These are phyloP conservation scores for Crithidia acanthocephali DNA, from an alignment of 208 protist species.

Conservation along the genomic window DNA sequence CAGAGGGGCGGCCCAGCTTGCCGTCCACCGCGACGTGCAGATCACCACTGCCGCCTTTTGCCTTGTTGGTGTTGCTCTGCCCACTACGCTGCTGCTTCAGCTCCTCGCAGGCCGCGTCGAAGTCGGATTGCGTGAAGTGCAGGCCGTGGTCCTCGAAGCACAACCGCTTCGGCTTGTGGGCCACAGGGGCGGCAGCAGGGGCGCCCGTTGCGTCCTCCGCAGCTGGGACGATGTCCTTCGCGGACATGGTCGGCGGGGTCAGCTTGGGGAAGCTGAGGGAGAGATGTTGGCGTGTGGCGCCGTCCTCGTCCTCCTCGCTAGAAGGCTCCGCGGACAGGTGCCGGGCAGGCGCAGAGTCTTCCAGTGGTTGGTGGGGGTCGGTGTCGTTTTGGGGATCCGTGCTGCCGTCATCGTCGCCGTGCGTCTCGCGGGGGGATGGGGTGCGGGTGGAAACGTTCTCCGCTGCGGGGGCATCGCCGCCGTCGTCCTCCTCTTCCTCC, in stretches of 20 bases:
- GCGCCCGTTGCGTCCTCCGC: background rate
- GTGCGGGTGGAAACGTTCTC: constrained; percentile 11
- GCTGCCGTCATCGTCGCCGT: background rate
- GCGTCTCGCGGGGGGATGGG: constrained; percentile 1
- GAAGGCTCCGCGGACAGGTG: background rate
- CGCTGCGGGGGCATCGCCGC: background rate
- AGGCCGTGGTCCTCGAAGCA: constrained; percentile 23
- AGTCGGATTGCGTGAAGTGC: constrained; percentile 21
- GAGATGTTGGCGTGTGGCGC: background rate
- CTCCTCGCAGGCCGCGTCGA: constrained; percentile 13
- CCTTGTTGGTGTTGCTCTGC: background rate
- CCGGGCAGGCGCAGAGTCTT: background rate
- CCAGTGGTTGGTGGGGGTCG: background rate
- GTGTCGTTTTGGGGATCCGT: background rate
- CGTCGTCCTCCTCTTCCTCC: background rate
- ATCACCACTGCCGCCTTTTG: background rate
- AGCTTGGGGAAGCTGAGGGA: constrained; percentile 15
- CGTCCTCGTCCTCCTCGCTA: background rate
- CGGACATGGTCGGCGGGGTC: background rate
- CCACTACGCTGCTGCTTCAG: constrained; percentile 6
- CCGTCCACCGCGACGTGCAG: background rate
- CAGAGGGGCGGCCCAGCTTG: background rate
- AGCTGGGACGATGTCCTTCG: background rate
- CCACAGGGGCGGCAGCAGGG: background rate
- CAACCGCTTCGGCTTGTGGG: constrained; percentile 4